Percentiles rank a stretch among this genome's conserved stretches.
These are phyloP conservation scores for Tricholoma furcatifolium DNA, from an alignment of 768 basidiomycete species.

Conservation along the genomic window DNA sequence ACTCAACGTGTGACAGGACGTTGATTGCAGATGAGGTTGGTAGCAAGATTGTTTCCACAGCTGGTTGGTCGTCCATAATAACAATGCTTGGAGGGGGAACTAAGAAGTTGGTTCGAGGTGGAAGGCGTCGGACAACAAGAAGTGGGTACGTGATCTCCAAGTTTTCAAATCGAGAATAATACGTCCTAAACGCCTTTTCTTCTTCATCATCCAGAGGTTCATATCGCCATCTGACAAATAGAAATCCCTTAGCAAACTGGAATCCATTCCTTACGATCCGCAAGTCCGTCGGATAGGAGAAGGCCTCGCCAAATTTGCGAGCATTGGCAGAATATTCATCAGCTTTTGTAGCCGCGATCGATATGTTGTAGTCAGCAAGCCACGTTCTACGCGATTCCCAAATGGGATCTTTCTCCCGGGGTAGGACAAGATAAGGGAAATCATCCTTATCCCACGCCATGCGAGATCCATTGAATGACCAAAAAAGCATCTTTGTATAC, in stretches of 20 bases:
- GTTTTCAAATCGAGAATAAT: constrained; percentile 28
- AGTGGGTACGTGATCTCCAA: constrained; percentile 59
- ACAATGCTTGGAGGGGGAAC: constrained; percentile 34
- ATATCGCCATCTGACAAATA: constrained; percentile 59
- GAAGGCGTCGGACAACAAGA: constrained; percentile 51
- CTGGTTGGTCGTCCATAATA: constrained; percentile 2
- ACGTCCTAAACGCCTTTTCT: constrained; percentile 33
- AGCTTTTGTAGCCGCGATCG: constrained; percentile 3
- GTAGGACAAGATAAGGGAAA: constrained; percentile 64
- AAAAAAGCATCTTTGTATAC: constrained; percentile 63
- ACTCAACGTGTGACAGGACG: constrained; percentile 52
- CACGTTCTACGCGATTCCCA: constrained; percentile 58
- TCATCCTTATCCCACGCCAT: constrained; percentile 63
- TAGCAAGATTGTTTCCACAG: constrained; percentile 36
- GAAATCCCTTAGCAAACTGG: constrained; percentile 42
- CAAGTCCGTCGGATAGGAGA: constrained; percentile 50
- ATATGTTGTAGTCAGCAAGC: constrained; percentile 25
- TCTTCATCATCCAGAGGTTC: constrained; percentile 51
- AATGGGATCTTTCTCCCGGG: constrained; percentile 29
- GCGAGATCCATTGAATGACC: constrained; percentile 51
- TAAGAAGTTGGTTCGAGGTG: constrained; percentile 60
- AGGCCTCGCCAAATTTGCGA: constrained; percentile 41
- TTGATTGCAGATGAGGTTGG: constrained; percentile 44
- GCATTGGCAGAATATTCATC: constrained; percentile 39
- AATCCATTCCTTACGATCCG: constrained; percentile 49